A percentile compares a stretch with the other conserved stretches of the same genome.
phyloP scores from a whole-genome alignment of 768 basidiomycete genomes.

The Jaapia argillacea region DNA sequence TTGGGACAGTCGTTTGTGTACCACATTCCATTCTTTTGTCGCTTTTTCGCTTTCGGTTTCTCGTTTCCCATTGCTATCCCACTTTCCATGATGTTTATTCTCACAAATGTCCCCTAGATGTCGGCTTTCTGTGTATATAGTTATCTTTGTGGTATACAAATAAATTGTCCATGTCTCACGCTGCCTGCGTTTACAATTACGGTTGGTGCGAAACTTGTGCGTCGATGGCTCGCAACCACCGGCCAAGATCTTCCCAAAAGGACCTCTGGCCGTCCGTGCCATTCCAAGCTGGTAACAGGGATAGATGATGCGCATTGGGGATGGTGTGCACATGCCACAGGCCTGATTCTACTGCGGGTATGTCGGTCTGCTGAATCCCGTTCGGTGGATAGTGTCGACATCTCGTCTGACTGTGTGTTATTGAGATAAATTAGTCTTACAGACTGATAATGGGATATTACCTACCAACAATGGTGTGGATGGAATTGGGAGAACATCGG shows the following conservation, averaged over 20 bases:
- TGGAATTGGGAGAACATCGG: slow-evolving; percentile 43
- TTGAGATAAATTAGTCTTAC: slow-evolving; percentile 2
- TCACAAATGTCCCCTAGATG: no score
- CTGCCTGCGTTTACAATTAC: no score
- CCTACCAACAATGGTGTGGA: slow-evolving; percentile 33
- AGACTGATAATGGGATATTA: background rate
- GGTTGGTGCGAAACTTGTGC: no score
- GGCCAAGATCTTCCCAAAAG: slow-evolving; percentile 30
- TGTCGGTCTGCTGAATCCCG: slow-evolving; percentile 6
- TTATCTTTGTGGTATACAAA: no score
- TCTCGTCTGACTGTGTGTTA: background rate
- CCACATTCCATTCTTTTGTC: no score
- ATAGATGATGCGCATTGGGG: slow-evolving; percentile 26
- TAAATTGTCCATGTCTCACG: no score
- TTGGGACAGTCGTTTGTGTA: no score
- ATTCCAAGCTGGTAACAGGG: slow-evolving; percentile 28
- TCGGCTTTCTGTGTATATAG: no score
- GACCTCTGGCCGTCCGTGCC: slow-evolving; percentile 22
- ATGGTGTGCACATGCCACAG: slow-evolving; percentile 31
- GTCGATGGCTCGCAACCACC: slow-evolving; percentile 28
- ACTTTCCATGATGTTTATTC: no score
- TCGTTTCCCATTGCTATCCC: no score
- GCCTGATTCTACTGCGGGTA: slow-evolving; percentile 16
- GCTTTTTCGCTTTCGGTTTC: no score
- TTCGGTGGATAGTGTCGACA: slow-evolving; percentile 4